Evolutionary conservation across 1,284 basidiomycete genomes (phyloP).

Genomic region (Pholiota adiposa): DNA sequence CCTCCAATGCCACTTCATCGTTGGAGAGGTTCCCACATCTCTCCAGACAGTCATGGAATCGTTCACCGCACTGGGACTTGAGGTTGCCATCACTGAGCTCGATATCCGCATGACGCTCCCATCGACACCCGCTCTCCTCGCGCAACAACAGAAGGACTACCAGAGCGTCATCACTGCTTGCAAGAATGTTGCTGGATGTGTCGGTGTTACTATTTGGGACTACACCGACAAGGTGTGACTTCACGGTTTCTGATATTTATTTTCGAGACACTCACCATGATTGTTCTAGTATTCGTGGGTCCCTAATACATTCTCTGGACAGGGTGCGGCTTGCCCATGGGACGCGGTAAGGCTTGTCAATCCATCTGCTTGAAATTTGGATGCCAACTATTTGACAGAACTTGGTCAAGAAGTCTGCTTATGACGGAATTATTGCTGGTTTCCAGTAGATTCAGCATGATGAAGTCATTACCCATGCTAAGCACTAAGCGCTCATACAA

Average conservation of each 20-base stretch:
- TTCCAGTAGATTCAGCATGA: slow-evolving; percentile 13
- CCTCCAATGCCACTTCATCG: slow-evolving; percentile 56
- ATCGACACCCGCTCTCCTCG: slow-evolving; percentile 46
- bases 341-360: slow-evolving; percentile 39
- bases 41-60: slow-evolving; percentile 48
- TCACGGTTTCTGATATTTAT: not conserved
- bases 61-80: slow-evolving; percentile 56
- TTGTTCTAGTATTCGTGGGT: slow-evolving; percentile 51
- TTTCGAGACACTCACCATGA: not conserved
- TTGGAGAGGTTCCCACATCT: slow-evolving; percentile 48
- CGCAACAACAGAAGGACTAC: slow-evolving; percentile 60
- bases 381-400: slow-evolving; percentile 27
- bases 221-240: slow-evolving; percentile 54
- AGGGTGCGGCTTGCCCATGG: slow-evolving; percentile 54
- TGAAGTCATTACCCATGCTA: not conserved
- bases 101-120: slow-evolving; percentile 62
- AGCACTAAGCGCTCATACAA: not conserved
- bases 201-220: slow-evolving; percentile 60
- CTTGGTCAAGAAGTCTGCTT: slow-evolving; percentile 42
- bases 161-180: slow-evolving; percentile 56
- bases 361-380: not conserved
- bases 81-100: slow-evolving; percentile 64
- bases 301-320: slow-evolving; percentile 49
- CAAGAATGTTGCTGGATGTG: slow-evolving; percentile 49
- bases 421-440: slow-evolving; percentile 42